These are phyloP conservation scores for Dentiscutata heterogama DNA, from an alignment of 371 early-diverging fungal genomes.

Conservation along the genomic window DNA sequence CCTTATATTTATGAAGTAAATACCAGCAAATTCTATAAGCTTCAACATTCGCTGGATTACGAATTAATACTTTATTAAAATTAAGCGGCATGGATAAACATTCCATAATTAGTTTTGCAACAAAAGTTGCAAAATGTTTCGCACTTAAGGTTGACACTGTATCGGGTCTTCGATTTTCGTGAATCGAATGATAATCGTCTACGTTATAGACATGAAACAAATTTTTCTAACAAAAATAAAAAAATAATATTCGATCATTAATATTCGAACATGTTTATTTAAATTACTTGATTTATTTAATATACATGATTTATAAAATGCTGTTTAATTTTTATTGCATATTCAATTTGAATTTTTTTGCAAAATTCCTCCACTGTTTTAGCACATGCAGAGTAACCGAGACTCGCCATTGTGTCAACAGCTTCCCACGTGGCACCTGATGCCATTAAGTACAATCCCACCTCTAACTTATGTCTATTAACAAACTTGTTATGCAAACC, in stretches of 20 bases:
- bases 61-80: background rate
- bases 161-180: background rate
- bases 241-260: background rate
- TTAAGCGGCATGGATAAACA: background rate
- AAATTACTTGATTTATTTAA: slow-evolving; percentile 5
- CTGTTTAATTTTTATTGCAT: background rate
- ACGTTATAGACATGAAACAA: slow-evolving; percentile 1
- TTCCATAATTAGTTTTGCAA: background rate
- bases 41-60: background rate
- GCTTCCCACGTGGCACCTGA: background rate
- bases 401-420: slow-evolving; percentile 2
- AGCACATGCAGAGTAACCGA: background rate
- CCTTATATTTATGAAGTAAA: background rate
- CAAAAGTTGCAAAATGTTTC: background rate
- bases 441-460: slow-evolving; percentile 5
- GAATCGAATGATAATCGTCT: slow-evolving; percentile 12
- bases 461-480: background rate
- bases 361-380: slow-evolving; percentile 6
- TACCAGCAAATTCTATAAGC: background rate
- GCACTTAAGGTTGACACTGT: background rate
- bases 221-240: background rate
- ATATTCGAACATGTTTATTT: background rate
- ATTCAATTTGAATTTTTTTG: slow-evolving; percentile 7
- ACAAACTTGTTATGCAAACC: slow-evolving; percentile 18
- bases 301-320: slow-evolving; percentile 12